phyloP scores from a whole-genome alignment of 495 filamentous ascomycete species.

The Aspergillus coremiiformis region DNA sequence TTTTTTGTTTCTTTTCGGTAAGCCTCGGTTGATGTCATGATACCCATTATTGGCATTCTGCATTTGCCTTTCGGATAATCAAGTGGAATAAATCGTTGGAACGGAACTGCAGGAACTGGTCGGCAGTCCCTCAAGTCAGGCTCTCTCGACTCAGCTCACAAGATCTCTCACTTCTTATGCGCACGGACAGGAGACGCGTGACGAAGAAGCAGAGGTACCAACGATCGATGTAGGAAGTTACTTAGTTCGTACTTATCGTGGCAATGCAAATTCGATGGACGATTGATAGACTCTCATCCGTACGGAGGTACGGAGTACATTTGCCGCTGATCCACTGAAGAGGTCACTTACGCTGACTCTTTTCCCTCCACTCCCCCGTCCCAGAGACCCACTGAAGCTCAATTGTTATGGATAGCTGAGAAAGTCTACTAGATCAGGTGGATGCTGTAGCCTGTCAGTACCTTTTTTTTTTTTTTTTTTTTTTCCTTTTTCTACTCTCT shows the following conservation, averaged over 20 bases:
- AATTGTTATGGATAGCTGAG: constrained; percentile 17
- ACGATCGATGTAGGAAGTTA: neutral
- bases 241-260: neutral
- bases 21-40: neutral
- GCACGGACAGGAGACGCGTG: constrained; percentile 23
- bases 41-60: constrained; percentile 8
- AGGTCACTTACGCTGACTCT: constrained; percentile 13
- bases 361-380: constrained; percentile 9
- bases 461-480: constrained; percentile 20
- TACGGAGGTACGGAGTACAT: too few species aligned
- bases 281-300: neutral
- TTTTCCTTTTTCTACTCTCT: constrained; percentile 22
- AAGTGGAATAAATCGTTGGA: constrained; percentile 19
- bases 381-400: constrained; percentile 17
- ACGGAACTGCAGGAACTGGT: constrained; percentile 25
- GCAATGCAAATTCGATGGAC: neutral
- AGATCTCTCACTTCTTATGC: constrained; percentile 15
- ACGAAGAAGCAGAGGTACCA: constrained; percentile 5
- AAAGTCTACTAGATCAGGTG: constrained; percentile 24
- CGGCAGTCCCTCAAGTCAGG: constrained; percentile 10
- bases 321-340: constrained; percentile 13
- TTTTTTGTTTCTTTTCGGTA: too few species aligned
- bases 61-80: constrained; percentile 11
- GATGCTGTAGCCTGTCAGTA: constrained; percentile 26
- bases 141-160: constrained; percentile 18